phyloP scores from a whole-genome alignment of 257 asterid genomes.

The Thymus mandschuricus region DNA sequence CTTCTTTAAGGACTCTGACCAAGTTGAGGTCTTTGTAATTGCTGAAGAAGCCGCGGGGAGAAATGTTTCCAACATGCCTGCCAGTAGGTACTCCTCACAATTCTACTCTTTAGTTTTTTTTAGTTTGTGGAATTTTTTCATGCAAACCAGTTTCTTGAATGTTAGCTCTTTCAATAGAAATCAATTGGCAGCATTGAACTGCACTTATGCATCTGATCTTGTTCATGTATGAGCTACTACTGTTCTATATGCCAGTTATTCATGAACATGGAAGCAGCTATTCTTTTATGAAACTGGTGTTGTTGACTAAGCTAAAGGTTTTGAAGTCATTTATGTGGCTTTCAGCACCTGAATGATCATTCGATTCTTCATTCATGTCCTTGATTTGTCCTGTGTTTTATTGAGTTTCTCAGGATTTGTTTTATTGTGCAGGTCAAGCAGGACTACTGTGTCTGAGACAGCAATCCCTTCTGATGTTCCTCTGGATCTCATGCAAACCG shows the following conservation, averaged over 20 bases:
- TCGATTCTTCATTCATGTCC: slow-evolving; percentile 6
- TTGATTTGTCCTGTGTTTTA: slow-evolving; percentile 6
- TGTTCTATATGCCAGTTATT: not conserved
- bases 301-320: not conserved
- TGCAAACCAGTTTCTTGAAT: not conserved
- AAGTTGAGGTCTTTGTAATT: slow-evolving; percentile 84
- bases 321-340: slow-evolving; percentile 8
- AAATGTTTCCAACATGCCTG: slow-evolving; percentile 66
- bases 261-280: not conserved
- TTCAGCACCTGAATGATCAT: slow-evolving; percentile 10
- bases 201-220: slow-evolving; percentile 16
- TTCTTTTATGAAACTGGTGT: not conserved
- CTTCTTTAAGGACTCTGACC: slow-evolving; percentile 90
- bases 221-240: slow-evolving; percentile 14
- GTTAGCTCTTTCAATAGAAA: not conserved
- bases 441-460: slow-evolving; percentile 75
- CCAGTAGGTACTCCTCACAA: slow-evolving; percentile 66
- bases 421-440: slow-evolving; percentile 71
- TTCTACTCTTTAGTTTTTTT: slow-evolving; percentile 14
- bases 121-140: not conserved
- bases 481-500: slow-evolving; percentile 60
- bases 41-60: slow-evolving; percentile 69
- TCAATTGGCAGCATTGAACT: not conserved
- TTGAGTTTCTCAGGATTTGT: slow-evolving; percentile 6
- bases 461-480: slow-evolving; percentile 61